Evolutionary conservation across 345 rosid species (phyloP), one percentile per base, ranked within the genome.

Genomic region (Ricinus communis): DNA sequence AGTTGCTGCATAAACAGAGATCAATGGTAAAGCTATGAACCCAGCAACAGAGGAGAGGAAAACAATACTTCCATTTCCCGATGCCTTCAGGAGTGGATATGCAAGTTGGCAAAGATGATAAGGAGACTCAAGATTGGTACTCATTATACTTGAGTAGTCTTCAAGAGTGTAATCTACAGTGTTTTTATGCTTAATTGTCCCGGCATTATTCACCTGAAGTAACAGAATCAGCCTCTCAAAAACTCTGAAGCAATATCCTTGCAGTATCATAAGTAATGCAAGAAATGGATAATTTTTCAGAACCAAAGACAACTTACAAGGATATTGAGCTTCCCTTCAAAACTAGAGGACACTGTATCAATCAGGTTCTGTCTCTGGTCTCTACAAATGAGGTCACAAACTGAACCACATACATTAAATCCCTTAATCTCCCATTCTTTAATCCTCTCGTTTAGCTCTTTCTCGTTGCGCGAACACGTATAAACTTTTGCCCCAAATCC

Each of bases 101-200:
- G 91, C 78, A 76, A 88, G 81, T 68, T 87, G 90, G 69, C 77
- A 82, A 6, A 89, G 49, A 83, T 87, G 90, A 55, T 56, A 89
- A 38, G 87, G 77, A 79, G 85, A 79, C 62, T 87, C 87, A 36
- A 86, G 31, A 58, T 88, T 89, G 5, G 81, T 84, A 61, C 78
- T 76, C 76, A 85, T 80, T 7, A 82, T 49, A 0, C 21, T 66
- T 8, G 83, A 43, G 59, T 75, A 77, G 18, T 88, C 90, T 31
- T 85, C 89, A 9, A 3, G 9, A 15, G 76, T 77, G 36, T 71
- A 53, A 13, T 72, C 80, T 31, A 57, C 16, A 1, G 11, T 18
- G 8, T 50, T 25, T 54, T 72, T 81, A 0, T 65, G 31, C 5
- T 15, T 19, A 14, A 19, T 11, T 22, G 18, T 52, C 2, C 46